A percentile compares a stretch with the other conserved stretches of the same genome.
phyloP scores from a whole-genome alignment of 768 basidiomycete species.

The Psilocybe tampanensis region DNA sequence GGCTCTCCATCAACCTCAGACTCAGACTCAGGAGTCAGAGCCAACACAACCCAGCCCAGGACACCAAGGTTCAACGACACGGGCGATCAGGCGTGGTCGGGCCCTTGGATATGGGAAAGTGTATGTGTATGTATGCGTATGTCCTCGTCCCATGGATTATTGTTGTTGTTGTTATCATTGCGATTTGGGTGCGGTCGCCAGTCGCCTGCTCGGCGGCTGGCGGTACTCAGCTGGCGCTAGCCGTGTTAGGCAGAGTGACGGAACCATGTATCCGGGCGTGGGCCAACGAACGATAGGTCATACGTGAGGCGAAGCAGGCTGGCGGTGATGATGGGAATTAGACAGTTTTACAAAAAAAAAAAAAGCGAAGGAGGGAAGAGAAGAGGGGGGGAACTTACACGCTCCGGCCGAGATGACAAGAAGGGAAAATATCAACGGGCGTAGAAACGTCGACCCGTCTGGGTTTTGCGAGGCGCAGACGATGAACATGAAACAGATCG shows the following conservation, averaged over 20 bases:
- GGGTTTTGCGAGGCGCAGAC: slow-evolving; percentile 1
- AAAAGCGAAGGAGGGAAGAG: neutral
- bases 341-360: neutral
- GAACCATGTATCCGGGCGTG: neutral
- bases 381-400: neutral
- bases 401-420: neutral
- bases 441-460: neutral
- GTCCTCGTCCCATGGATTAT: too few relatives aligned
- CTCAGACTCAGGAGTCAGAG: too few relatives aligned
- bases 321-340: too few relatives aligned
- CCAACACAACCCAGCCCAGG: too few relatives aligned
- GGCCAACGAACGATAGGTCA: neutral
- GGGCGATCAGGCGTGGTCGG: too few relatives aligned
- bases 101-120: too few relatives aligned
- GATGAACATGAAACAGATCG: neutral
- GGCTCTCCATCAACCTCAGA: too few relatives aligned
- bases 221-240: neutral
- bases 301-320: neutral
- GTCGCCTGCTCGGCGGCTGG: too few relatives aligned
- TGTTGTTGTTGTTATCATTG: too few relatives aligned
- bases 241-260: neutral
- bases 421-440: neutral
- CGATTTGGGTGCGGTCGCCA: too few relatives aligned
- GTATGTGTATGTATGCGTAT: too few relatives aligned
- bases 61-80: too few relatives aligned